These are phyloP conservation scores for Schizochytrium sp. DNA, from an alignment of 108 stramenopile genomes.

Conservation along the genomic window DNA sequence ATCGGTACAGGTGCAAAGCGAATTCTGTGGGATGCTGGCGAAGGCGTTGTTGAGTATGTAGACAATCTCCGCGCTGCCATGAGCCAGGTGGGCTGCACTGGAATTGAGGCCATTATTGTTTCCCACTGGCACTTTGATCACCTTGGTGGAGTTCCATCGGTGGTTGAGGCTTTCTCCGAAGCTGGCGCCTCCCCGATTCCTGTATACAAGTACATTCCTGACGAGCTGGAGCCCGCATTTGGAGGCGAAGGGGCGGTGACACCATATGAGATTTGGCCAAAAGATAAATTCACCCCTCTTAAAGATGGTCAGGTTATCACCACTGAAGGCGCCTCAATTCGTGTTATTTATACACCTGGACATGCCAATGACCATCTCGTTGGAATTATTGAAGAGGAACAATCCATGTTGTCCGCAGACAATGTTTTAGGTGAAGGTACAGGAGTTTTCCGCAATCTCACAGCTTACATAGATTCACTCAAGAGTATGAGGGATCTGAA, in stretches of 20 bases:
- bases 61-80: constrained; percentile 63
- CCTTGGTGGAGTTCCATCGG: constrained; percentile 59
- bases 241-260: constrained; percentile 12
- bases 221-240: not conserved
- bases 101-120: constrained; percentile 32
- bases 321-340: constrained; percentile 31
- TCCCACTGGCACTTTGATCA: constrained; percentile 68
- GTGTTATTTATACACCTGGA: constrained; percentile 8
- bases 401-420: constrained; percentile 15
- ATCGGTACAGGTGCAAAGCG: constrained; percentile 65
- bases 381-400: constrained; percentile 30
- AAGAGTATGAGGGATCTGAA: not conserved
- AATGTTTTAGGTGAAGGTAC: constrained; percentile 50
- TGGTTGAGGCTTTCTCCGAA: constrained; percentile 13
- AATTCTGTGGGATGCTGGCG: constrained; percentile 71
- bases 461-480: not conserved
- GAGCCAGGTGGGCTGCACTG: constrained; percentile 31
- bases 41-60: constrained; percentile 63
- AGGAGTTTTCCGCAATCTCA: constrained; percentile 25
- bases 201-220: constrained; percentile 58
- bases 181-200: not conserved
- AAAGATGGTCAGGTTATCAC: not conserved
- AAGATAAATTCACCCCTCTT: not conserved
- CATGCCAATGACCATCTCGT: constrained; percentile 58
- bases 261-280: constrained; percentile 48